Evolutionary conservation across 139 green algal species (phyloP).

Genomic region (Auxenochlorella pyrenoidosa): DNA sequence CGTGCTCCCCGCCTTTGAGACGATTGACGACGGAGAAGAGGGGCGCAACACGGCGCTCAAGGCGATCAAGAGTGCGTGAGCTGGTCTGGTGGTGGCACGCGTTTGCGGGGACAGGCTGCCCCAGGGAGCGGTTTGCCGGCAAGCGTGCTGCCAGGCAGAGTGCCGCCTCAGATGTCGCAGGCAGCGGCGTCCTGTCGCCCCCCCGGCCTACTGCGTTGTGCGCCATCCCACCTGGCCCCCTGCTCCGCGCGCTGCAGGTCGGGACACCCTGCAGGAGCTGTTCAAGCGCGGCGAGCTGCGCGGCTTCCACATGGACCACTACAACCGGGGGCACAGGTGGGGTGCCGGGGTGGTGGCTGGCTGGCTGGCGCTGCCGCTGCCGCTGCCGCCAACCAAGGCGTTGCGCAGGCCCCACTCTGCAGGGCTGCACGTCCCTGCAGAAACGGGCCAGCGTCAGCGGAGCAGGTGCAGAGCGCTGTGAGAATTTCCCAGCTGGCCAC

Average conservation of each 20-base stretch:
- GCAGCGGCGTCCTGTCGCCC: too few relatives aligned
- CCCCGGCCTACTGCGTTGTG: too few relatives aligned
- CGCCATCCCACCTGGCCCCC: not conserved
- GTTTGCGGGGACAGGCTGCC: not conserved
- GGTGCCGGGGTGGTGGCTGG: not conserved
- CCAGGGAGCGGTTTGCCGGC: too few relatives aligned
- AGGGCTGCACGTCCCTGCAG: not conserved
- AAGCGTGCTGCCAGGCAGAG: too few relatives aligned
- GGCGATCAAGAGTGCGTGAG: constrained; percentile 16
- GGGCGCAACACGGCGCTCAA: constrained; percentile 22
- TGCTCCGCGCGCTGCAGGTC: not conserved
- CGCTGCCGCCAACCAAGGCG: not conserved
- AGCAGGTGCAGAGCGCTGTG: too few relatives aligned
- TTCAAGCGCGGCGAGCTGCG: constrained; percentile 22
- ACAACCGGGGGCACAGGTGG: constrained; percentile 39
- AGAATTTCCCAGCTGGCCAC: too few relatives aligned
- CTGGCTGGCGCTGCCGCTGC: too few relatives aligned
- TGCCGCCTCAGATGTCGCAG: too few relatives aligned
- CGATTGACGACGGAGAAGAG: constrained; percentile 29
- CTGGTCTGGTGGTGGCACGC: not conserved
- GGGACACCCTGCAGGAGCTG: not conserved
- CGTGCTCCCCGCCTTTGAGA: constrained; percentile 54
- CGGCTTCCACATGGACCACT: constrained; percentile 44
- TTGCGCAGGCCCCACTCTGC: not conserved
- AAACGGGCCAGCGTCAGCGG: too few relatives aligned